Evolutionary conservation across 306 rosid species (phyloP).

Genomic region (Citrullus mucosospermus): DNA sequence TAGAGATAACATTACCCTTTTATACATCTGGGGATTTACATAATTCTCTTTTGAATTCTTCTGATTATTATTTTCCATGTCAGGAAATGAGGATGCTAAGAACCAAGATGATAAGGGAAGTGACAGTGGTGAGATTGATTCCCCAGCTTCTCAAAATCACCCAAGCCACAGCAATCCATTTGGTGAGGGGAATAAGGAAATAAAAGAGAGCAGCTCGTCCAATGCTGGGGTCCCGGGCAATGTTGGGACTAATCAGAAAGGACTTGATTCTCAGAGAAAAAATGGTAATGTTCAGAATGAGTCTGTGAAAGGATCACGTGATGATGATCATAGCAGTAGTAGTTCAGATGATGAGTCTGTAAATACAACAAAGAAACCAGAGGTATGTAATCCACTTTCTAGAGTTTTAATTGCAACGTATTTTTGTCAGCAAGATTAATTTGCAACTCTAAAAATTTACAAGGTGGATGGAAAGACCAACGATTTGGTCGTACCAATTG

Average conservation of each 20-base stretch:
- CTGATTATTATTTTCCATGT: slow-evolving; percentile 18
- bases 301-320: not conserved
- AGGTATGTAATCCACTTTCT: not conserved
- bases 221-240: slow-evolving; percentile 14
- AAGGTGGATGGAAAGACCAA: slow-evolving; percentile 11
- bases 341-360: slow-evolving; percentile 28
- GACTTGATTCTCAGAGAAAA: not conserved
- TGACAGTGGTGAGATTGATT: slow-evolving; percentile 40
- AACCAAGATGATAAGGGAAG: slow-evolving; percentile 43
- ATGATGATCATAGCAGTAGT: not conserved
- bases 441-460: slow-evolving; percentile 12
- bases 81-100: slow-evolving; percentile 51
- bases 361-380: not conserved
- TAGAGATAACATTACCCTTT: not conserved
- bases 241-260: slow-evolving; percentile 16
- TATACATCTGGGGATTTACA: not conserved
- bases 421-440: slow-evolving; percentile 14
- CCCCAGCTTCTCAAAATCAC: slow-evolving; percentile 26
- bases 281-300: not conserved
- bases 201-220: slow-evolving; percentile 18
- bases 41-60: not conserved
- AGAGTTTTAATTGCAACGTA: slow-evolving; percentile 4
- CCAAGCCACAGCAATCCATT: slow-evolving; percentile 22
- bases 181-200: slow-evolving; percentile 23
- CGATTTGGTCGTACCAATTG: slow-evolving; percentile 9